phyloP scores from a whole-genome alignment of 1,284 basidiomycete species.

The Microstroma glucosiphilum region DNA sequence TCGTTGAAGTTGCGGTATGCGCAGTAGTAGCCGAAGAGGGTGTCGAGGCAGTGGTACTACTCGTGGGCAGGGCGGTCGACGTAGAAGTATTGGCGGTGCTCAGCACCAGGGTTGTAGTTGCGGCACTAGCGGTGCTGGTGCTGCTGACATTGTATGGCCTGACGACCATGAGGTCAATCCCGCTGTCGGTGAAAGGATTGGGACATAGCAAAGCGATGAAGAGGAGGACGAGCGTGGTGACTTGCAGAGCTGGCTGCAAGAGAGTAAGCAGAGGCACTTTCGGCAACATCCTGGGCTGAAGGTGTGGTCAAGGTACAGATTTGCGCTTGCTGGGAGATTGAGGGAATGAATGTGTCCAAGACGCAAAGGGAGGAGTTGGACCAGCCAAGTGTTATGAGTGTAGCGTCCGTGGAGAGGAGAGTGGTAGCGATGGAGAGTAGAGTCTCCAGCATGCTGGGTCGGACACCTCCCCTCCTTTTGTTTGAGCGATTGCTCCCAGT shows the following conservation, averaged over 20 bases:
- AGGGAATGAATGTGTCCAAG: too few relatives aligned
- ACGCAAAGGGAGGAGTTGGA: too few relatives aligned
- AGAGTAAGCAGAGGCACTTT: constrained; percentile 1
- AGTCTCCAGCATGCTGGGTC: too few relatives aligned
- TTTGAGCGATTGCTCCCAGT: too few relatives aligned
- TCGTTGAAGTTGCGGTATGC: background rate
- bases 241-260: background rate
- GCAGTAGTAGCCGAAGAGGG: background rate
- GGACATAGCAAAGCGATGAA: background rate
- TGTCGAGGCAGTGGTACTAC: background rate
- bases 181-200: background rate
- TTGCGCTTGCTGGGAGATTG: too few relatives aligned
- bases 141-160: constrained; percentile 1
- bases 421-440: too few relatives aligned
- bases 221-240: background rate
- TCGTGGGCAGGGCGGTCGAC: background rate
- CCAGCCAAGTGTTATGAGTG: too few relatives aligned
- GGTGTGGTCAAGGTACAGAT: too few relatives aligned
- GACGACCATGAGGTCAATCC: background rate
- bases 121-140: background rate
- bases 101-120: background rate
- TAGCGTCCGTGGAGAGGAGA: too few relatives aligned
- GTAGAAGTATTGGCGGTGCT: background rate
- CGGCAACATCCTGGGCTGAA: too few relatives aligned
- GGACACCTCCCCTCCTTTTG: too few relatives aligned